Conservation (phyloP, 1,139 yeast genomes). For the Zygosaccharomyces pseudobailii region DNA sequence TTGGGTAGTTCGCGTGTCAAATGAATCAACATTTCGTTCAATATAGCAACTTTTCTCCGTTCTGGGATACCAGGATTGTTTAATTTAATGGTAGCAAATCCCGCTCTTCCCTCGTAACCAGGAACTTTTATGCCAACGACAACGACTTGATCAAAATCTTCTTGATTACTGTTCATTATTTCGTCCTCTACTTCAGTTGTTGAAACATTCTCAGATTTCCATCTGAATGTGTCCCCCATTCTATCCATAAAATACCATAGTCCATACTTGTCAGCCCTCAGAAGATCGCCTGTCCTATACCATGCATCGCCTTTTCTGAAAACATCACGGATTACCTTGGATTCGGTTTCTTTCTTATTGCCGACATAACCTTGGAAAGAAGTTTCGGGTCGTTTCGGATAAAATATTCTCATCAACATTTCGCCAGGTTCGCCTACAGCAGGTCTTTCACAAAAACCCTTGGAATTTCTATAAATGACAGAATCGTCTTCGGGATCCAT, state of each 20-base stretch:
- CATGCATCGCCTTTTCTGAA: conserved; percentile 87
- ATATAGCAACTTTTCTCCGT: conserved; percentile 33
- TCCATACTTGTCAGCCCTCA: conserved; percentile 64
- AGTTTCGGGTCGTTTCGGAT: conserved; percentile 58
- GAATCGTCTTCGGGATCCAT: conserved; percentile 82
- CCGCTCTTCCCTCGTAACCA: conserved; percentile 92
- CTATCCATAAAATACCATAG: conserved; percentile 84
- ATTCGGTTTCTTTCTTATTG: conserved; percentile 70
- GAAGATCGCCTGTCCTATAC: conserved; percentile 83
- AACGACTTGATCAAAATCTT: conserved; percentile 56
- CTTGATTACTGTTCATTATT: conserved; percentile 38
- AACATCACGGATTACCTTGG: conserved; percentile 69
- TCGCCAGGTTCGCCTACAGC: conserved; percentile 76
- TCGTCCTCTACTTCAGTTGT: conserved; percentile 92
- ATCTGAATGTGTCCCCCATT: conserved; percentile 91
- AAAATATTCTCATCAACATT: conserved; percentile 66
- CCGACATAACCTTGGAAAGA: conserved; percentile 90
- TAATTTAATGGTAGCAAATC: conserved; percentile 74
- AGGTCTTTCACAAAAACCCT: conserved; percentile 55
- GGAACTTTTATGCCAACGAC: conserved; percentile 90
- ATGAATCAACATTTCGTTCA: conserved; percentile 39
- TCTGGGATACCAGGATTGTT: conserved; percentile 34
- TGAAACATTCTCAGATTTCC: conserved; percentile 95
- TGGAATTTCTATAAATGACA: conserved; percentile 63
- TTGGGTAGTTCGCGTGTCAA: conserved; percentile 58